Evolutionary conservation across 352 stramenopile genomes (phyloP).

Genomic region (Phytopythium vexans): DNA sequence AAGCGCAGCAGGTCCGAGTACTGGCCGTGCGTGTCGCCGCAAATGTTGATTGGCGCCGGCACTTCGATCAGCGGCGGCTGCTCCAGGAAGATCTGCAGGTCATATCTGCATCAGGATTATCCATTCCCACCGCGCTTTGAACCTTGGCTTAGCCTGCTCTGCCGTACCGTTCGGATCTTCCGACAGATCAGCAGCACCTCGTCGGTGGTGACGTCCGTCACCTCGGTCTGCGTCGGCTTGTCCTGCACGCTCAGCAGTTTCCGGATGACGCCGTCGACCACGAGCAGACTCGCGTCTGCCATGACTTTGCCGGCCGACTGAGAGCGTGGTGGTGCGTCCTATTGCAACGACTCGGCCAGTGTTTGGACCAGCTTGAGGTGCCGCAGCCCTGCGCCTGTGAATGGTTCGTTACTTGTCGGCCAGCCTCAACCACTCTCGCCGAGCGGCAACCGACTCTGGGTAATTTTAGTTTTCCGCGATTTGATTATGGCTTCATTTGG

Average conservation of each 20-base stretch:
- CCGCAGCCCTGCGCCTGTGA: too few species aligned
- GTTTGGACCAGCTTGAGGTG: too few species aligned
- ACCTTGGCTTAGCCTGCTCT: not conserved
- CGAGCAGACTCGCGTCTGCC: conserved; percentile 48
- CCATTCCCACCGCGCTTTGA: too few species aligned
- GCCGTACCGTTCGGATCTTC: conserved; percentile 62
- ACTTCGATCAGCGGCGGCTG: conserved; percentile 95
- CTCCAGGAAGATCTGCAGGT: conserved; percentile 78
- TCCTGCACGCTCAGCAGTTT: conserved; percentile 75
- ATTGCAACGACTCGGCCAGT: too few species aligned
- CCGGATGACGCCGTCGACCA: conserved; percentile 70
- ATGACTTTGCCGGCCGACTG: conserved; percentile 13
- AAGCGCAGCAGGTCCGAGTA: conserved; percentile 98
- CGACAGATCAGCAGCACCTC: conserved; percentile 77
- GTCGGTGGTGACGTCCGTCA: conserved; percentile 75
- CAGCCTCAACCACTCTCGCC: too few species aligned
- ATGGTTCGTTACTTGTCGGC: too few species aligned
- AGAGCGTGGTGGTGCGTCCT: too few species aligned
- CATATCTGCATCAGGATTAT: too few species aligned
- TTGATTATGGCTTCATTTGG: too few species aligned
- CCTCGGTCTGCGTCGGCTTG: conserved; percentile 72
- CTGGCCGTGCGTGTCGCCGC: conserved; percentile 97
- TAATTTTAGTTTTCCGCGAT: too few species aligned
- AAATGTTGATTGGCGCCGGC: conserved; percentile 95
- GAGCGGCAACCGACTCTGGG: too few species aligned